phyloP scores from a whole-genome alignment of 2,329 filamentous ascomycete genomes.

The Aspergillus tamarii region DNA sequence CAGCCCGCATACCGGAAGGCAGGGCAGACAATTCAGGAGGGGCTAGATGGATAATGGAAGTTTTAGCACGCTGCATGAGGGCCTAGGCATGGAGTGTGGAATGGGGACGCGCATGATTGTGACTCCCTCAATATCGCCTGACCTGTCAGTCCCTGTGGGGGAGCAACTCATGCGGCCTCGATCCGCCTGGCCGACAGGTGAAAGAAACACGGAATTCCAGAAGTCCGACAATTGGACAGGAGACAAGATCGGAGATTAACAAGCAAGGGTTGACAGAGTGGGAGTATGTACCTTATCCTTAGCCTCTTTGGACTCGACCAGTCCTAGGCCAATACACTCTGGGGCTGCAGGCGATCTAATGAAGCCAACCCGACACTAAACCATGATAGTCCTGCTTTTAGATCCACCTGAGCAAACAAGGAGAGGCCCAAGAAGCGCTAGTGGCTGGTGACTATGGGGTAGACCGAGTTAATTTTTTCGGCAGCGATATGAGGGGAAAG shows the following conservation, averaged over 20 bases:
- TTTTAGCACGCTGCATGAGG: constrained; percentile 9
- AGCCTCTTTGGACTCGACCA: not conserved
- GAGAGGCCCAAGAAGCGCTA: not conserved
- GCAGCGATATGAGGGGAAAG: not conserved
- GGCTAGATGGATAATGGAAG: not conserved
- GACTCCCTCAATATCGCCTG: constrained; percentile 22
- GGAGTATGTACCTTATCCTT: constrained; percentile 2
- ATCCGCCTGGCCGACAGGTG: constrained; percentile 8
- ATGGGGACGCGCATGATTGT: constrained; percentile 15
- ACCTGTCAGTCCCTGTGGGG: constrained; percentile 19
- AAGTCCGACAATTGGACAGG: constrained; percentile 1
- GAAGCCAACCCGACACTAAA: not conserved
- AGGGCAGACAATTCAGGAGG: constrained; percentile 12
- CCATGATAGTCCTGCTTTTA: constrained; percentile 1
- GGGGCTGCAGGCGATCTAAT: not conserved
- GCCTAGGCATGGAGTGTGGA: constrained; percentile 13
- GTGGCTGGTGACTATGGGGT: constrained; percentile 4
- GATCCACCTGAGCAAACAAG: constrained; percentile 9
- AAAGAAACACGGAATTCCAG: not conserved
- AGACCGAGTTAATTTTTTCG: not conserved
- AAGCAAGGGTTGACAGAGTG: constrained; percentile 6
- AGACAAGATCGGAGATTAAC: constrained; percentile 9
- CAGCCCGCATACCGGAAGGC: constrained; percentile 23
- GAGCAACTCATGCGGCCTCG: constrained; percentile 13
- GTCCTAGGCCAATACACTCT: not conserved